Conservation (phyloP, 2,329 filamentous ascomycete species). For the Chaetomium globosum region DNA sequence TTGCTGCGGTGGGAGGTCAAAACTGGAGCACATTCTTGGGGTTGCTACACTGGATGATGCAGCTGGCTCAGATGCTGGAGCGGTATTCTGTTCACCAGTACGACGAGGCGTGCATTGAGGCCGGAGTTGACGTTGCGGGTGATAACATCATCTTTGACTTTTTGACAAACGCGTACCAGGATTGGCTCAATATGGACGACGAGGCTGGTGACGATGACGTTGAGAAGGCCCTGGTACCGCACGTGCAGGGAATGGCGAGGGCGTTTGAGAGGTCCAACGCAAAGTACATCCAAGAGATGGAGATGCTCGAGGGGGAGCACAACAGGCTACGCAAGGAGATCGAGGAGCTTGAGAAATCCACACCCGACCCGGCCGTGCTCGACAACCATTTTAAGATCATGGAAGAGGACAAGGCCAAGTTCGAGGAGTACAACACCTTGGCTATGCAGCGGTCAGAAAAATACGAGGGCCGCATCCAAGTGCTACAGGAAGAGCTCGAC, state of each 20-base stretch:
- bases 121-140: slow-evolving; percentile 81
- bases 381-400: slow-evolving; percentile 91
- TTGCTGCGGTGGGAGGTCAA: slow-evolving; percentile 90
- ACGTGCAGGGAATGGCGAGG: slow-evolving; percentile 82
- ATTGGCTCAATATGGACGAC: slow-evolving; percentile 91
- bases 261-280: slow-evolving; percentile 86
- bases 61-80: slow-evolving; percentile 91
- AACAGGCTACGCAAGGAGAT: slow-evolving; percentile 80
- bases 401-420: slow-evolving; percentile 92
- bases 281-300: slow-evolving; percentile 80
- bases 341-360: slow-evolving; percentile 83
- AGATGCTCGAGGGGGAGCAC: slow-evolving; percentile 84
- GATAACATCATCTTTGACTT: slow-evolving; percentile 96
- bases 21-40: slow-evolving; percentile 97
- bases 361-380: slow-evolving; percentile 78
- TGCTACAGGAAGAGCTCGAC: slow-evolving; percentile 83
- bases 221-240: slow-evolving; percentile 75
- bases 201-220: slow-evolving; percentile 85
- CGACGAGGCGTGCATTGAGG: slow-evolving; percentile 86
- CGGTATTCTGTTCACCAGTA: slow-evolving; percentile 77
- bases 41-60: slow-evolving; percentile 98
- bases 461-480: slow-evolving; percentile 76
- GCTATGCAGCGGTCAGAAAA: slow-evolving; percentile 86
- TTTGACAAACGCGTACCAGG: slow-evolving; percentile 82
- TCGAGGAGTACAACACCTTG: slow-evolving; percentile 88